A percentile compares a stretch with the other conserved stretches of the same genome.
phyloP scores from a whole-genome alignment of 768 basidiomycete species.

The Dioszegia hungarica region DNA sequence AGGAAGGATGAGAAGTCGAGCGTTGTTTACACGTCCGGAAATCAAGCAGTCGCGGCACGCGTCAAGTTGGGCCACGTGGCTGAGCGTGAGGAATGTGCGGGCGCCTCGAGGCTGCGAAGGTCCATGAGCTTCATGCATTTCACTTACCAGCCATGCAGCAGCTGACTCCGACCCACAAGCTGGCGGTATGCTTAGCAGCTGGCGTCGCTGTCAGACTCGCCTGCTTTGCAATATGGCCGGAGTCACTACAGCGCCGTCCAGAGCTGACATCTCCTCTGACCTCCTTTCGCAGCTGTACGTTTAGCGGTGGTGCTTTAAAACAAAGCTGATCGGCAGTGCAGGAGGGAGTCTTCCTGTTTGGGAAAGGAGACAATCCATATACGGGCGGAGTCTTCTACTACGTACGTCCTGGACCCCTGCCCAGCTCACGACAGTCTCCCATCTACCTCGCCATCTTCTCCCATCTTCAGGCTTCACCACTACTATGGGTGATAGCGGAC shows the following conservation, averaged over 20 bases:
- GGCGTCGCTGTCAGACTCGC: constrained; percentile 12
- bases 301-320: too few species aligned
- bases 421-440: constrained; percentile 63
- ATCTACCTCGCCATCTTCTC: constrained; percentile 72
- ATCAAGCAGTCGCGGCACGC: background rate
- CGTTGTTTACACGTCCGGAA: background rate
- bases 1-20: too few species aligned
- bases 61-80: too few species aligned
- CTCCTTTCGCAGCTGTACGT: constrained; percentile 68
- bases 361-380: constrained; percentile 77
- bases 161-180: background rate
- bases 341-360: constrained; percentile 80
- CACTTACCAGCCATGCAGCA: too few species aligned
- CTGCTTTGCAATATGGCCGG: constrained; percentile 13
- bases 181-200: background rate
- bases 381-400: constrained; percentile 79
- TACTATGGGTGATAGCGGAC: constrained; percentile 66
- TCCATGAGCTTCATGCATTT: too few species aligned
- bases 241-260: constrained; percentile 61
- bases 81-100: too few species aligned
- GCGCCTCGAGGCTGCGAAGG: too few species aligned
- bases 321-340: constrained; percentile 57
- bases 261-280: constrained; percentile 78
- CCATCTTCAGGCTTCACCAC: constrained; percentile 59
- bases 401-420: constrained; percentile 53